Evolutionary conservation across 345 rosid genomes (phyloP).

Genomic region (Mercurialis annua): DNA sequence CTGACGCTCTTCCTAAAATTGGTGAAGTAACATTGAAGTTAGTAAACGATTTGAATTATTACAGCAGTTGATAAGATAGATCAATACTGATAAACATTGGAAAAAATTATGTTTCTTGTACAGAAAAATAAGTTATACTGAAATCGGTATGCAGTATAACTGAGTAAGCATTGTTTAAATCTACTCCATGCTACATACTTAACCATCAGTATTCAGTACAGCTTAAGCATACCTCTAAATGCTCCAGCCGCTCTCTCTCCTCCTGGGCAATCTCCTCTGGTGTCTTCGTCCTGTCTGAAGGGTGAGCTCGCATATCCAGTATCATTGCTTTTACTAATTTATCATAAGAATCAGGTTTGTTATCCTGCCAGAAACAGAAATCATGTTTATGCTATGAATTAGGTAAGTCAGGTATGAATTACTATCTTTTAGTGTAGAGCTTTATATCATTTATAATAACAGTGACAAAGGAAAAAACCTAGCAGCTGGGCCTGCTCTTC

Average conservation of each 20-base stretch:
- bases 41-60: background rate
- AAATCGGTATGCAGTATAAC: background rate
- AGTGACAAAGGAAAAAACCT: background rate
- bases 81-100: background rate
- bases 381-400: background rate
- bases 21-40: background rate
- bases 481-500: background rate
- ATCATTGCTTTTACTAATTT: slow-evolving; percentile 53
- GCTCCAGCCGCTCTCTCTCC: slow-evolving; percentile 72
- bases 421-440: background rate
- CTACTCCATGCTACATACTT: background rate
- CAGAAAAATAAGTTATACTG: background rate
- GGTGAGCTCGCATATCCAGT: slow-evolving; percentile 69
- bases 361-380: slow-evolving; percentile 29
- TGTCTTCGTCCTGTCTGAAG: slow-evolving; percentile 82
- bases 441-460: background rate
- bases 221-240: slow-evolving; percentile 60
- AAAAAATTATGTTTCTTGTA: background rate
- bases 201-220: background rate
- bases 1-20: slow-evolving; percentile 71
- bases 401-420: background rate
- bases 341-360: slow-evolving; percentile 60
- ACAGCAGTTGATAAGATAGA: background rate
- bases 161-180: background rate
- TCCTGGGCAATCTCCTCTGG: slow-evolving; percentile 98